These are phyloP conservation scores for Alternaria gaisen DNA, from an alignment of 2,329 filamentous ascomycete genomes.

Conservation along the genomic window DNA sequence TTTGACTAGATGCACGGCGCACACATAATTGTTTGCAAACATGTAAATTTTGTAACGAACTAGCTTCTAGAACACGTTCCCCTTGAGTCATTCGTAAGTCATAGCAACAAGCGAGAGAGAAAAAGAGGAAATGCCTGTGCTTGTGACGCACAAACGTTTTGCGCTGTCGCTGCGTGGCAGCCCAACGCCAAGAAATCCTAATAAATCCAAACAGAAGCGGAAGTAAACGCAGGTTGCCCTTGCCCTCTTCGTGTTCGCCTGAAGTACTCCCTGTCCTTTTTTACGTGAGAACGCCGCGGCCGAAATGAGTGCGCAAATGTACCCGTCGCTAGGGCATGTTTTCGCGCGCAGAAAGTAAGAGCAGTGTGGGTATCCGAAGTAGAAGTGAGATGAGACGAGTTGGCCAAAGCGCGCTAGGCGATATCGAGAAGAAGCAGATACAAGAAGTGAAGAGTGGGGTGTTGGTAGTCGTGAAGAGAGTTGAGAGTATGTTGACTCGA, in stretches of 20 bases:
- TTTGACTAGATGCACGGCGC: not conserved
- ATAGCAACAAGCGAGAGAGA: conserved; percentile 13
- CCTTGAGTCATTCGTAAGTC: conserved; percentile 13
- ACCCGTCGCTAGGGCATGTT: conserved; percentile 14
- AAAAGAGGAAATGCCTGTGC: conserved; percentile 11
- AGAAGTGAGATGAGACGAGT: conserved; percentile 19
- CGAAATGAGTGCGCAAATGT: conserved; percentile 23
- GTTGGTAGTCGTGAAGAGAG: conserved; percentile 2
- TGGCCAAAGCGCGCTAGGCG: conserved; percentile 11
- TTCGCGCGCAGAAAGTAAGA: conserved; percentile 19
- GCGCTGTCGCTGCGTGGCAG: conserved; percentile 14
- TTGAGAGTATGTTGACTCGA: conserved; percentile 1
- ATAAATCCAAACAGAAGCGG: conserved; percentile 7
- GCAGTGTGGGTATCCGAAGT: conserved; percentile 37
- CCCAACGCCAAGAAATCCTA: conserved; percentile 18
- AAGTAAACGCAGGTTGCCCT: conserved; percentile 10
- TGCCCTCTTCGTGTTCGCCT: conserved; percentile 8
- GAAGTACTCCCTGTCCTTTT: conserved; percentile 22
- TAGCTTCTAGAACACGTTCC: conserved; percentile 17
- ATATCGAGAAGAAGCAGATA: conserved; percentile 27
- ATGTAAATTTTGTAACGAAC: conserved; percentile 12
- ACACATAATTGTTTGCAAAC: conserved; percentile 5
- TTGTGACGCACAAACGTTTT: conserved; percentile 10
- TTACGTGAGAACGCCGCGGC: conserved; percentile 27
- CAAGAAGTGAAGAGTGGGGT: conserved; percentile 34